Evolutionary conservation across 768 basidiomycete species (phyloP).

Genomic region (Fibroporia radiculosa): DNA sequence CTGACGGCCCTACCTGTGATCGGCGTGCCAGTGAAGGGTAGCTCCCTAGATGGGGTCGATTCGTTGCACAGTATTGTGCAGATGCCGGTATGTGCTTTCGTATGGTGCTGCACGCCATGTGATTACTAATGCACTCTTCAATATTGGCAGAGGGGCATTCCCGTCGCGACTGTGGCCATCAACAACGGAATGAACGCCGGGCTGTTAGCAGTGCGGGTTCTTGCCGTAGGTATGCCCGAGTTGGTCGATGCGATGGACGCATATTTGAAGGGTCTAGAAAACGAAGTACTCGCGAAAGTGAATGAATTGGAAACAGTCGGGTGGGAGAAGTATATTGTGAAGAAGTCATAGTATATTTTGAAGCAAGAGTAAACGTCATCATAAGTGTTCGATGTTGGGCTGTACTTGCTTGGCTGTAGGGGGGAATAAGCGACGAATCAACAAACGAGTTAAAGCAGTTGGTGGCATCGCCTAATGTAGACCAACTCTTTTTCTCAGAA

Average conservation of each 20-base stretch:
- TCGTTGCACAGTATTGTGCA: constrained; percentile 97
- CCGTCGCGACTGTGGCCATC: constrained; percentile 96
- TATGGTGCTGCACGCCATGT: neutral
- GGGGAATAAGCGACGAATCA: no score
- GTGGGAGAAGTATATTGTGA: constrained; percentile 67
- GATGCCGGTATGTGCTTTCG: constrained; percentile 77
- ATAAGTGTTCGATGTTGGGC: no score
- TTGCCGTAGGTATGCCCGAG: constrained; percentile 64
- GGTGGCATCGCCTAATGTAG: no score
- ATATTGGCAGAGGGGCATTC: constrained; percentile 74
- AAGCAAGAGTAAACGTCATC: no score
- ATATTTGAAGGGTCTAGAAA: constrained; percentile 63
- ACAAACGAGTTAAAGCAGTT: no score
- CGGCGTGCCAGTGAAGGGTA: constrained; percentile 95
- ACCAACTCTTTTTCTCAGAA: no score
- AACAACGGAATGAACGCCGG: constrained; percentile 94
- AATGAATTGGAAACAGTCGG: constrained; percentile 70
- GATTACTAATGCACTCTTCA: neutral
- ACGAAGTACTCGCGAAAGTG: constrained; percentile 74
- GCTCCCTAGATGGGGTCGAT: constrained; percentile 90
- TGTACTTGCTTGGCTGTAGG: no score
- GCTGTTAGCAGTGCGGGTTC: constrained; percentile 84
- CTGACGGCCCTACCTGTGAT: constrained; percentile 90
- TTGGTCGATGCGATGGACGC: constrained; percentile 61
- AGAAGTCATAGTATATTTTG: no score